Evolutionary conservation across 2,329 filamentous ascomycete species (phyloP), one percentile per base, ranked within the genome.

Genomic region (Byssothecium circinans): DNA sequence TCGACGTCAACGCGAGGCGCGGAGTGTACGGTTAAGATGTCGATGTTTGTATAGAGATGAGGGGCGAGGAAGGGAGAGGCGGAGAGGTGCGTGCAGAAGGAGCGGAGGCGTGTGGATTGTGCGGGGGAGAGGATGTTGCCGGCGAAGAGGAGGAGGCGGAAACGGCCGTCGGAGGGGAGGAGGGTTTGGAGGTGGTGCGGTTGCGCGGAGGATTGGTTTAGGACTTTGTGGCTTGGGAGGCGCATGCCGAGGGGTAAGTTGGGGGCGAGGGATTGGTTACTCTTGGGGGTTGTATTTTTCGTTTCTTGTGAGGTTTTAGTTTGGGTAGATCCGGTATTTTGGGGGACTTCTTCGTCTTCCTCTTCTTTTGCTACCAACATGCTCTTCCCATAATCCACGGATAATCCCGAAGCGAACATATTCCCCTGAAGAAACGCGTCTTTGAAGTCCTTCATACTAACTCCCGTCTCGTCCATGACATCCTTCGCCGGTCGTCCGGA

Each of bases 361-460:
- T n/a, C n/a, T n/a, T n/a, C n/a, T 64, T 84, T 85, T 1, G 61
- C 78, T 2, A 86, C 75, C 6, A 86, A 74, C 39, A 76, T 62
- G 59, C 78, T 83, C 2, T 76, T 62, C 5, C 74, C 76, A 59
- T 87, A 87, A 60, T 85, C 72, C 25, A 86, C 81, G 51, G 70
- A 77, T 5, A 78, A 68, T 0, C 83, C 82, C 14, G 77, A 79
- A 3, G 82, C 78, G 60, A 87, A 87, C 58, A 81, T 52, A 53
- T 82, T 81, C 1, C 81, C 80, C 54, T 83, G 82, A 22, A 78
- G 59, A 54, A 87, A 85, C 0, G 78, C 79, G 0, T 79, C 67
- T 55, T 85, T 83, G 72, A 87, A 87, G 27, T 80, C 80, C 0
- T 78, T 75, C 79, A 86, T 82, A 53, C 73, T 81, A 45, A 86